These are phyloP conservation scores for Cyclotella sp. DNA, from an alignment of 108 stramenopile species.

Conservation along the genomic window DNA sequence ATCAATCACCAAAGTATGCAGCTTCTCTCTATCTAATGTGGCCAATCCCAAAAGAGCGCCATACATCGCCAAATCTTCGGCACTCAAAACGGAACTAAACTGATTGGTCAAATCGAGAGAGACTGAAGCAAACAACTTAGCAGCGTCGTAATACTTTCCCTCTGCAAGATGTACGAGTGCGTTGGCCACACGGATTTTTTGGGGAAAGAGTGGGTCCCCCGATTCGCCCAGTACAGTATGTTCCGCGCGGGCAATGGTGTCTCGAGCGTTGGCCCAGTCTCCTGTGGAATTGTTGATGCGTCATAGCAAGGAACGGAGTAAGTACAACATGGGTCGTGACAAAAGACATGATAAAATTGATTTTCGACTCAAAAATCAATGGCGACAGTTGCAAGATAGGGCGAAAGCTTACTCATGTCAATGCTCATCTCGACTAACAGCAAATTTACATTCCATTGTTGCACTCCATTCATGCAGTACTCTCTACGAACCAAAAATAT, in stretches of 20 bases:
- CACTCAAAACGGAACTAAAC: conserved; percentile 45
- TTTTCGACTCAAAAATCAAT: too few species aligned
- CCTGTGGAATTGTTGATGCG: conserved; percentile 10
- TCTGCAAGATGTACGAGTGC: conserved; percentile 52
- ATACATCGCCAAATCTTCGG: conserved; percentile 81
- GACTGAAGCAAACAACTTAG: conserved; percentile 36
- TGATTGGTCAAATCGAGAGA: conserved; percentile 50
- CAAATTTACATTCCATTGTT: conserved; percentile 64
- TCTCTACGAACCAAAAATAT: conserved; percentile 43
- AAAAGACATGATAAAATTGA: not conserved
- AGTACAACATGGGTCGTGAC: not conserved
- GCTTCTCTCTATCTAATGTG: conserved; percentile 38
- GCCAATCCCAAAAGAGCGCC: conserved; percentile 70
- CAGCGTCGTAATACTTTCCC: conserved; percentile 46
- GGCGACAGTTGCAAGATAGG: not conserved
- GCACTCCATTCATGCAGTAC: conserved; percentile 65
- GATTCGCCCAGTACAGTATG: conserved; percentile 27
- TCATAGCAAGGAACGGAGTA: not conserved
- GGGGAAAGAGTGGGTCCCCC: conserved; percentile 34
- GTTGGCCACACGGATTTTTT: conserved; percentile 49
- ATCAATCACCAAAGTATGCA: conserved; percentile 41
- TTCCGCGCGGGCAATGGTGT: conserved; percentile 45
- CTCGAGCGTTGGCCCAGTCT: conserved; percentile 41
- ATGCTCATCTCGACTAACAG: conserved; percentile 62
- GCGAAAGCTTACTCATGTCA: conserved; percentile 44